phyloP scores from a whole-genome alignment of 768 basidiomycete genomes.

The Mycena alexandri region DNA sequence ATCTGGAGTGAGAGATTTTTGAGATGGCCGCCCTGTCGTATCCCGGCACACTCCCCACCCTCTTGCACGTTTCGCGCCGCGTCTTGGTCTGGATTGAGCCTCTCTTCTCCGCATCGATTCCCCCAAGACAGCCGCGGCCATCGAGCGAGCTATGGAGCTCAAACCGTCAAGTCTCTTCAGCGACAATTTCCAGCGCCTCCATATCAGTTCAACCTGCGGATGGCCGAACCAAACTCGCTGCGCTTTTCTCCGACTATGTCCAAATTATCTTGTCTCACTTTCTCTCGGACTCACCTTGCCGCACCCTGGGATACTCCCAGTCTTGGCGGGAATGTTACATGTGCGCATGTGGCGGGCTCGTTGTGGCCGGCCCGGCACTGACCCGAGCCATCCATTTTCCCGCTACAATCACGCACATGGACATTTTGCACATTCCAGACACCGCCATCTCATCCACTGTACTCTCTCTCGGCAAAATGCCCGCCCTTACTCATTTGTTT shows the following conservation, averaged over 20 bases:
- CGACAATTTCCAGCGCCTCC: conserved; percentile 1
- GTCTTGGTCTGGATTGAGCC: conserved; percentile 16
- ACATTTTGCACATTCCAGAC: neutral
- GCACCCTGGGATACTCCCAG: neutral
- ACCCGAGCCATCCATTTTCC: conserved; percentile 5
- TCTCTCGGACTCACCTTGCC: neutral
- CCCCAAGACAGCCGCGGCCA: neutral
- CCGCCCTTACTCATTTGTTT: conserved; percentile 22
- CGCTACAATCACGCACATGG: conserved; percentile 17
- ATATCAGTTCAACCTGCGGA: neutral
- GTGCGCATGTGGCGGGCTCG: conserved; percentile 8
- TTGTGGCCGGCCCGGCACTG: neutral
- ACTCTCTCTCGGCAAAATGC: neutral
- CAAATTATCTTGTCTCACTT: neutral
- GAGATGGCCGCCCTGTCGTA: too few species aligned
- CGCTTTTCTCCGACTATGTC: conserved; percentile 10
- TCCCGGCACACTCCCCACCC: too few species aligned
- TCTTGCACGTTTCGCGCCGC: too few species aligned
- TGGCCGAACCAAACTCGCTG: neutral
- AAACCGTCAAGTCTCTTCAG: conserved; percentile 16
- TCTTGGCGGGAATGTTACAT: neutral
- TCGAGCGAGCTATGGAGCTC: neutral
- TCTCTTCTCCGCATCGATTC: conserved; percentile 2
- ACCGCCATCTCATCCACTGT: neutral
- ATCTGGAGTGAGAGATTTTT: too few species aligned